Percentiles rank a stretch among this genome's conserved stretches.
Evolutionary conservation across 306 rosid genomes (phyloP).

Genomic region (Abrus precatorius): DNA sequence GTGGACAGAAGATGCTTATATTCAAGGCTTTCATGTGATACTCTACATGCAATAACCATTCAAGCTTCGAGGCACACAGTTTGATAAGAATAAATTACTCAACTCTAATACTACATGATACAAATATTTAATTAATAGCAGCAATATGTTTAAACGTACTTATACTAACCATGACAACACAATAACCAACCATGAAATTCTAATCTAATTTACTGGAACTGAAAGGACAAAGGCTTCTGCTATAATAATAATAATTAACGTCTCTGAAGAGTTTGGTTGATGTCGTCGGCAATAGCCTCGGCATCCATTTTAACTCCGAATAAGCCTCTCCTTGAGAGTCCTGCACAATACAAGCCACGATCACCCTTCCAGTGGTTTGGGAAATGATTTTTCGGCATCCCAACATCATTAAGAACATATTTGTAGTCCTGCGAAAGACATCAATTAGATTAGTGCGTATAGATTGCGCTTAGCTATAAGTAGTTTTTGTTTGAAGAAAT

Average conservation of each 20-base stretch:
- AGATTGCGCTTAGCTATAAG: neutral
- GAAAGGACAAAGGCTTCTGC: too few species aligned
- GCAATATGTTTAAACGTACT: too few species aligned
- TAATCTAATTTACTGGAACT: too few species aligned
- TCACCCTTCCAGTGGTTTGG: constrained; percentile 77
- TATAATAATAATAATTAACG: neutral
- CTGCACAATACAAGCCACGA: constrained; percentile 63
- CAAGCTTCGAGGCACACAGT: constrained; percentile 44
- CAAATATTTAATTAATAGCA: neutral
- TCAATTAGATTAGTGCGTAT: neutral
- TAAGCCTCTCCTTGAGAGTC: constrained; percentile 63
- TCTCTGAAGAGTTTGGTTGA: constrained; percentile 17
- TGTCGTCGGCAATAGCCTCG: constrained; percentile 53
- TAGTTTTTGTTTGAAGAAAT: neutral
- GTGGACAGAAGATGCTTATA: too few species aligned
- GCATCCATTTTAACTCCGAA: constrained; percentile 66
- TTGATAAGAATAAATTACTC: constrained; percentile 53
- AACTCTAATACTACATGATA: constrained; percentile 36
- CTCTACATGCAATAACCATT: neutral
- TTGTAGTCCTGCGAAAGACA: constrained; percentile 51
- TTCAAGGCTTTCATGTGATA: too few species aligned
- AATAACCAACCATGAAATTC: neutral
- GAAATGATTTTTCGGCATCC: constrained; percentile 58
- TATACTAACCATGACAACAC: too few species aligned
- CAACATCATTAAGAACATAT: constrained; percentile 50